phyloP scores from a whole-genome alignment of 2,329 filamentous ascomycete species.

The Sarocladiaceae sp. region DNA sequence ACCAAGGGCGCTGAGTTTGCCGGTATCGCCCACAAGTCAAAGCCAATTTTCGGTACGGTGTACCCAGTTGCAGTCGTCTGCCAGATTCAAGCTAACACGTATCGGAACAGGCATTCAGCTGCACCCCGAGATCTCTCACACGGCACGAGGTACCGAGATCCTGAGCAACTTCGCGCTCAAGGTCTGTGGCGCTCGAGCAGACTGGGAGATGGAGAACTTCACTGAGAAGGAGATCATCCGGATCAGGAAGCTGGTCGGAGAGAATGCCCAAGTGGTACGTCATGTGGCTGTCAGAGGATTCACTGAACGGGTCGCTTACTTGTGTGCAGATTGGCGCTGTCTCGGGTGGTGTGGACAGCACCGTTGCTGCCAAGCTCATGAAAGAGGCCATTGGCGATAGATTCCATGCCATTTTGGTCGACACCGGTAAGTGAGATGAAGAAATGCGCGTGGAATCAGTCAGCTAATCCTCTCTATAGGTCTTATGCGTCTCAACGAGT shows the following conservation, averaged over 20 bases:
- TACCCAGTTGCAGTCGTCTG: neutral
- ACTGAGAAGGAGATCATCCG: slow-evolving; percentile 71
- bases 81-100: slow-evolving; percentile 9
- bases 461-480: slow-evolving; percentile 18
- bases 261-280: slow-evolving; percentile 62
- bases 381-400: slow-evolving; percentile 76
- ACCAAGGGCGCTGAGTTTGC: slow-evolving; percentile 74
- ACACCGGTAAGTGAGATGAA: slow-evolving; percentile 63
- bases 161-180: slow-evolving; percentile 77
- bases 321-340: slow-evolving; percentile 39
- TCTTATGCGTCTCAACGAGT: slow-evolving; percentile 80
- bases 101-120: slow-evolving; percentile 61
- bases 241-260: slow-evolving; percentile 76
- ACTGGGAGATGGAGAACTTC: slow-evolving; percentile 87
- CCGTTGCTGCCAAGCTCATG: slow-evolving; percentile 82
- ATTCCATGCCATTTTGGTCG: slow-evolving; percentile 66
- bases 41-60: slow-evolving; percentile 60
- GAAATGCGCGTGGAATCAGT: no score
- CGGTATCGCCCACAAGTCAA: slow-evolving; percentile 64
- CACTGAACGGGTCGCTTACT: slow-evolving; percentile 1
- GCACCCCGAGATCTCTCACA: slow-evolving; percentile 70
- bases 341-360: slow-evolving; percentile 79
- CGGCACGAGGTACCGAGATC: slow-evolving; percentile 60
- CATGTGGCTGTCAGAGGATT: slow-evolving; percentile 19
- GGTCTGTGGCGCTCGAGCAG: slow-evolving; percentile 69